Percentiles rank a stretch among this genome's conserved stretches.
Evolutionary conservation across 176 grass and related monocot species (phyloP).

Genomic region (Panicum miliaceum): DNA sequence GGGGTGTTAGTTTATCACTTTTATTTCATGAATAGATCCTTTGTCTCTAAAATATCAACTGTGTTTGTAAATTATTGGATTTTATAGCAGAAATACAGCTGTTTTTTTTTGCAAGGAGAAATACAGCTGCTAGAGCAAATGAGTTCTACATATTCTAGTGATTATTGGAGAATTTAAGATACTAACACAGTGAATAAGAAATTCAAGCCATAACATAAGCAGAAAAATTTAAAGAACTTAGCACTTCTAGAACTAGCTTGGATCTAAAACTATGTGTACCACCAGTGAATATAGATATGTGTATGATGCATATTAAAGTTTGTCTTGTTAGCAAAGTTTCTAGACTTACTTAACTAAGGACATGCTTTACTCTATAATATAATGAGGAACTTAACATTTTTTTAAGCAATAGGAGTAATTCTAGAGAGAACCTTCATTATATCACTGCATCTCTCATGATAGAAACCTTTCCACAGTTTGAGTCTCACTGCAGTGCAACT

Average conservation of each 20-base stretch:
- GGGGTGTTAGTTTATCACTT: neutral
- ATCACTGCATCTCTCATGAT: conserved; percentile 79
- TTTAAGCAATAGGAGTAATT: conserved; percentile 17
- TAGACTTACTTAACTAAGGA: neutral
- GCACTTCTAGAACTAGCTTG: conserved; percentile 26
- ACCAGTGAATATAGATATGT: neutral
- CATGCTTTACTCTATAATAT: conserved; percentile 20
- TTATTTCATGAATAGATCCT: neutral
- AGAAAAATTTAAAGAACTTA: neutral
- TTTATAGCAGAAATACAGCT: conserved; percentile 14
- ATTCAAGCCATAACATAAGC: conserved; percentile 21
- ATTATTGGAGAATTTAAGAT: neutral
- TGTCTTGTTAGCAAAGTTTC: conserved; percentile 4
- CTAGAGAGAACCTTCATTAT: conserved; percentile 72
- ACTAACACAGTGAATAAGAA: neutral
- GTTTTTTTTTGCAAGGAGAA: neutral
- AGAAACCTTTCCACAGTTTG: conserved; percentile 75
- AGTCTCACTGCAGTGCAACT: conserved; percentile 52
- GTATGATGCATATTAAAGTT: neutral
- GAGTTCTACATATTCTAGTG: conserved; percentile 7
- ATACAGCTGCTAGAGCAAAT: neutral
- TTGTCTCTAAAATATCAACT: neutral
- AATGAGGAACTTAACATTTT: conserved; percentile 18
- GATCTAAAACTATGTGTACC: neutral
- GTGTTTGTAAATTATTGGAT: conserved; percentile 10